Evolutionary conservation across 2,329 filamentous ascomycete genomes (phyloP), one percentile per base, ranked within the genome.

Genomic region (Sporothrix inflata): DNA sequence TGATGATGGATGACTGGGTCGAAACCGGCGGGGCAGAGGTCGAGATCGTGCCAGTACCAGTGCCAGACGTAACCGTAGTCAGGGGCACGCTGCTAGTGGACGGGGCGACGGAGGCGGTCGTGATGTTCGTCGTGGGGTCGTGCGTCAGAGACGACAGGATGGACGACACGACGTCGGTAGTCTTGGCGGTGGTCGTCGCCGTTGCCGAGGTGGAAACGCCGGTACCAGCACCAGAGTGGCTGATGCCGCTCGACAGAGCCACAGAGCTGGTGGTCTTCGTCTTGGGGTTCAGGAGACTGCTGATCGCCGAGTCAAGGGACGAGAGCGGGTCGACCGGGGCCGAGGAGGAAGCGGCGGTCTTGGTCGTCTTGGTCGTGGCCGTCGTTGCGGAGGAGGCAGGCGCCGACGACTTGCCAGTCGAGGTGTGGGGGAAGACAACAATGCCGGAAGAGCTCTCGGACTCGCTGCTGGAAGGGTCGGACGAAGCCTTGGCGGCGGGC

Each of bases 401-500:
- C n/a, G 53, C n/a, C 24, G 68, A 61, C 3, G 63, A n/a, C 16
- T n/a, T 34, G 27, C 51, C 51, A 12, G 61, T 38, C 16, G 61
- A 40, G 9, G 27, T 65, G 68, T 65, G 55, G 27, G 68, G 68
- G 60, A 66, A 74, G 4, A 74, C 63, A 9, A 71, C 55, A 7
- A 72, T 75, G 21, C 72, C 73, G 8, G 74, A 73, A 8, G 74
- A 73, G 51, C 71, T 72, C 24, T 65, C 60, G 1, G 71, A 34
- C 14, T 67, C 30, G 76, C 47, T 61, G 74, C 57, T 79, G 72
- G 30, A 73, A 60, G 70, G 14, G 55, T 55, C 72, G 7, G 69
- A 24, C 4, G 72, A 60, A n/a, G 57, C 34, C 19, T 53, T 69
- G 11, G 63, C 51, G n/a, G 61, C 45, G 19, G 60, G 5, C 11